Base-by-base conservation (phyloP, 805 yeast species). In the Tetrapisispora fleetii region DNA sequence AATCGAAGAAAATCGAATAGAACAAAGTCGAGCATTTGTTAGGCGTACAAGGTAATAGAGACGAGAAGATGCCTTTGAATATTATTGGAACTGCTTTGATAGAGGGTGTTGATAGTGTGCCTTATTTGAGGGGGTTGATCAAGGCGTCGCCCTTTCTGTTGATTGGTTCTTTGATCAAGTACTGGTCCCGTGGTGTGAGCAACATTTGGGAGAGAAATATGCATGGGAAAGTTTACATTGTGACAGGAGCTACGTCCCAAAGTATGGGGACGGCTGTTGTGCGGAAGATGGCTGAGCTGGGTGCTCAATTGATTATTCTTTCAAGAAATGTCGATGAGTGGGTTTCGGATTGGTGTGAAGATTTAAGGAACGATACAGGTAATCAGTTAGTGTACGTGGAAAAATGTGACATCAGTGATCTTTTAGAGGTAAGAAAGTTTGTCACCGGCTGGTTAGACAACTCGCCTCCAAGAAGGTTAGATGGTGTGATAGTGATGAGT, bases 381-480 rank as follows among this genome's bases (percentile, higher is more conserved):
- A 93, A 90, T 67, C 75, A 75, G 47, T 63, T 91, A 73, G 79
- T 93, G 42, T 91, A 86, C 64, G 90, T 93, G n/a, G 99, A 93
- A 60, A 77, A 81, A 56, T 88, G 95, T 64, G 95, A 93, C 63
- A 71, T 93, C 49, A 70, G 78, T 17, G 81, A 86, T 48, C 69
- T 93, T 49, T 71, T 81, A 60, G 80, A 89, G 2, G 76, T 93
- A 13, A 75, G 99, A 57, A 80, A 81, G 60, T 93, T 93, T 70
- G 97, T 96, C 28, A 90, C 98, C 1, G 80, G 75, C 51, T 93
- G 98, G 98, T 73, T 93, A 50, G 95, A 93, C 64, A 89, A 85
- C 59, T 70, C 80, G 32, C 95, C 96, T 2, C 93, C 96, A 11
- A 75, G 99, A 58, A 68, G 99, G 48, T 71, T 93, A 41, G 99